Percentiles rank a stretch among this genome's conserved stretches.
These are phyloP conservation scores for Entrophospora sp. DNA, from an alignment of 192 early-diverging fungal species.

Conservation along the genomic window DNA sequence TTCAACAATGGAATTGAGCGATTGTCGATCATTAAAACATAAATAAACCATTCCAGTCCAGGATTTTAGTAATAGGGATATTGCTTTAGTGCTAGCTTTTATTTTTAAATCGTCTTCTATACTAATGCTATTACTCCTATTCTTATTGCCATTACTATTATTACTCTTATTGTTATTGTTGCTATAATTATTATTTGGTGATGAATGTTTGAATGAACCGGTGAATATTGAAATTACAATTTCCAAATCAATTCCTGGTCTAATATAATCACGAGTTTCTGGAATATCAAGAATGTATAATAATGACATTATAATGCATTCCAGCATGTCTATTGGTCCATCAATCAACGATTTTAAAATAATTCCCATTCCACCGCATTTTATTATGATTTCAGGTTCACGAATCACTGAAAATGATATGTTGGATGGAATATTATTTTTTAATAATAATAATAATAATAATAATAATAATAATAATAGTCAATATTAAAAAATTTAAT, in stretches of 20 bases:
- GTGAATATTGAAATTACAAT: conserved; percentile 67
- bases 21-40: conserved; percentile 58
- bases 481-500: no score
- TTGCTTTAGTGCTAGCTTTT: conserved; percentile 47
- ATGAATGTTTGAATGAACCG: no score
- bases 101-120: conserved; percentile 54
- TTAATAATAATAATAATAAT: no score
- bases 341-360: conserved; percentile 58
- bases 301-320: conserved; percentile 50
- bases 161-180: no score
- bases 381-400: conserved; percentile 47
- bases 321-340: conserved; percentile 44
- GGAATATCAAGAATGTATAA: conserved; percentile 65
- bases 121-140: conserved; percentile 47
- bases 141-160: no score
- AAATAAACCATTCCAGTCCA: conserved; percentile 76
- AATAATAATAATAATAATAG: no score
- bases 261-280: conserved; percentile 47
- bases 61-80: conserved; percentile 55
- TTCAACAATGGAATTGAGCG: conserved; percentile 57
- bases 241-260: conserved; percentile 73
- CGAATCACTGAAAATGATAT: conserved; percentile 37
- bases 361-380: conserved; percentile 56
- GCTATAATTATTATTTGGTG: no score
- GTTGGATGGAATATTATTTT: no score